Percentiles rank a stretch among this genome's conserved stretches.
These are phyloP conservation scores for Esteya vermicola DNA, from an alignment of 2,329 filamentous ascomycete genomes.

Conservation along the genomic window DNA sequence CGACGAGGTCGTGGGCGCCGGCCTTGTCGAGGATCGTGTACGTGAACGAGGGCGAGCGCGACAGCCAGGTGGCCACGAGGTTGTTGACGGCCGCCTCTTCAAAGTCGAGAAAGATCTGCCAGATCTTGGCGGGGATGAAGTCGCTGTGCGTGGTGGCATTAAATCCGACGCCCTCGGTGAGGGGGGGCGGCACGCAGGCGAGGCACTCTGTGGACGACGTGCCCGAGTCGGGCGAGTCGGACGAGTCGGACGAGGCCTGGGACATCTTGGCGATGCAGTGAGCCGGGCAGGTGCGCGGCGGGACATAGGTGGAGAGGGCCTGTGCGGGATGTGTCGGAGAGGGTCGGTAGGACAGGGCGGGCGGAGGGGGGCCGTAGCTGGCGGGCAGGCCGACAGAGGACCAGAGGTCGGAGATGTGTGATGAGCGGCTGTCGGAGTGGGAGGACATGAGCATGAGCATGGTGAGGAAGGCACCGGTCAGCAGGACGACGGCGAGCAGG, in stretches of 20 bases:
- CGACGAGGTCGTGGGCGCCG: slow-evolving; percentile 9
- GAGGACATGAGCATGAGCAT: too few species aligned
- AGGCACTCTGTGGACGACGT: neutral
- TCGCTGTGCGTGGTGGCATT: slow-evolving; percentile 4
- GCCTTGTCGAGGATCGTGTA: slow-evolving; percentile 11
- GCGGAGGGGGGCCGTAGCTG: too few species aligned
- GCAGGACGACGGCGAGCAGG: too few species aligned
- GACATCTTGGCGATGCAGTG: too few species aligned
- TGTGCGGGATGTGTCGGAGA: too few species aligned
- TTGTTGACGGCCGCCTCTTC: neutral
- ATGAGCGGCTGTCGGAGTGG: too few species aligned
- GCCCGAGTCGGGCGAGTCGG: neutral
- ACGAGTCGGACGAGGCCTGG: neutral
- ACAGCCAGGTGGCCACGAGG: slow-evolving; percentile 8
- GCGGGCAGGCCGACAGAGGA: too few species aligned
- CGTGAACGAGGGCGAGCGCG: slow-evolving; percentile 9
- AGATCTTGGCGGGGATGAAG: slow-evolving; percentile 13
- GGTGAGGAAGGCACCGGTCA: too few species aligned
- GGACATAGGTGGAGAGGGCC: too few species aligned
- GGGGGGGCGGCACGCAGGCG: neutral
- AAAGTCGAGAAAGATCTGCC: slow-evolving; percentile 13
- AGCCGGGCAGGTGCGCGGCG: too few species aligned
- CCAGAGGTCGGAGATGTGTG: too few species aligned
- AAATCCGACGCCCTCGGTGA: neutral
- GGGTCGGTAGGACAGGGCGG: too few species aligned